A percentile compares a stretch with the other conserved stretches of the same genome.
Conservation (phyloP, 1,284 basidiomycete species). For the Volvariella volvacea region DNA sequence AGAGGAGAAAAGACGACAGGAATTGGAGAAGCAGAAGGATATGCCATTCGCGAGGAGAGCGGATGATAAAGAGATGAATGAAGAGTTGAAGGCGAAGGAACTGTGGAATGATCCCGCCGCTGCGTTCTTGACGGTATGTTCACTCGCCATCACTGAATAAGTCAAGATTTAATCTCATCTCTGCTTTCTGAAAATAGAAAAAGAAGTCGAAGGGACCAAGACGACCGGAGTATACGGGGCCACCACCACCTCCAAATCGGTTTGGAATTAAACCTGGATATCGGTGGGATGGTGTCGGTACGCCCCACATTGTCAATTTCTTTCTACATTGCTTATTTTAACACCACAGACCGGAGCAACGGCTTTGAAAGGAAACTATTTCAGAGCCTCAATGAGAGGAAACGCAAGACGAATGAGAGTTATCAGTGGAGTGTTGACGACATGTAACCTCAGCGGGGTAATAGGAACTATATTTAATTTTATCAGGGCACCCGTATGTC, state of each 20-base stretch:
- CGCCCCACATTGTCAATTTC: constrained; percentile 24
- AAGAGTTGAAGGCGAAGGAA: constrained; percentile 70
- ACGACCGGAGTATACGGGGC: constrained; percentile 82
- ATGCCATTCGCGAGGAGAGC: constrained; percentile 72
- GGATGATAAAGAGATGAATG: constrained; percentile 84
- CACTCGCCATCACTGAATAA: not conserved
- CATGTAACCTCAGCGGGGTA: constrained; percentile 71
- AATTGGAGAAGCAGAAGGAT: constrained; percentile 62
- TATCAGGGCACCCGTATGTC: too few relatives aligned
- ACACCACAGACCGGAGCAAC: constrained; percentile 71
- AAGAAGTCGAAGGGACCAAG: constrained; percentile 68
- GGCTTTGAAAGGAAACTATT: constrained; percentile 94
- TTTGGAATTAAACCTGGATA: constrained; percentile 94
- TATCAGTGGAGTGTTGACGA: constrained; percentile 86
- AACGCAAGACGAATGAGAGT: constrained; percentile 63
- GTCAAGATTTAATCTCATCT: too few relatives aligned
- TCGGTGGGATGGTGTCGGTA: constrained; percentile 95
- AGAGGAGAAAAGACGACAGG: constrained; percentile 52
- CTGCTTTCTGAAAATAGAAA: too few relatives aligned
- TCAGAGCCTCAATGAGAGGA: constrained; percentile 72
- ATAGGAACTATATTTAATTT: too few relatives aligned
- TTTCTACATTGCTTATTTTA: constrained; percentile 7
- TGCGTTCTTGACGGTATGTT: constrained; percentile 80
- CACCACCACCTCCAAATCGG: constrained; percentile 87
- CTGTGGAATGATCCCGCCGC: constrained; percentile 96